Conservation (phyloP, 768 basidiomycete genomes). For the Crucibulum laeve region DNA sequence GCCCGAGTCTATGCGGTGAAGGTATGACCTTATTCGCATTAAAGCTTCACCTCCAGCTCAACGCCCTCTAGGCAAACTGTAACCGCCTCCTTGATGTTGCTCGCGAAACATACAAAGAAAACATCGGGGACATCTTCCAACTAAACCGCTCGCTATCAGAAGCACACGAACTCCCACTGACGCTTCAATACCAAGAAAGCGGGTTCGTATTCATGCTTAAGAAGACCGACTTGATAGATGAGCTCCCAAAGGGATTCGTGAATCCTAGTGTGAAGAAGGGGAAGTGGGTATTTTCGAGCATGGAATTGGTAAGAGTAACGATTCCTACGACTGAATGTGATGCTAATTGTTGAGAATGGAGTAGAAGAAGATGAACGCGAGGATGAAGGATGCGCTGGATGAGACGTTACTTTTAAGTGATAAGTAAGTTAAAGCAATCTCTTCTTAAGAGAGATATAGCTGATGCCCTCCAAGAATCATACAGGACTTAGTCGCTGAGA, state of each 20-base stretch:
- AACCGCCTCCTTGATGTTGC: slow-evolving; percentile 91
- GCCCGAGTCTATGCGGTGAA: slow-evolving; percentile 88
- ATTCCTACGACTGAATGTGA: not conserved
- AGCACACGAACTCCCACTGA: slow-evolving; percentile 59
- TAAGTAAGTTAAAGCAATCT: slow-evolving; percentile 40
- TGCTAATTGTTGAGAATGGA: not conserved
- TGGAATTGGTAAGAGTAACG: slow-evolving; percentile 62
- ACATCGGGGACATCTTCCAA: slow-evolving; percentile 81
- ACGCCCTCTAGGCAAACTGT: slow-evolving; percentile 52
- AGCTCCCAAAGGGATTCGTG: slow-evolving; percentile 68
- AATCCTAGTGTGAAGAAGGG: slow-evolving; percentile 64
- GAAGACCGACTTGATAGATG: slow-evolving; percentile 60
- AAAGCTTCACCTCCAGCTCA: not conserved
- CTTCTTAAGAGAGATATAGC: not conserved
- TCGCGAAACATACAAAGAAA: slow-evolving; percentile 91
- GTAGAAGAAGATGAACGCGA: slow-evolving; percentile 83
- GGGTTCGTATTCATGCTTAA: slow-evolving; percentile 74
- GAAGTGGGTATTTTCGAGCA: slow-evolving; percentile 71
- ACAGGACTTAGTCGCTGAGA: slow-evolving; percentile 65
- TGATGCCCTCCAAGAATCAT: slow-evolving; percentile 56
- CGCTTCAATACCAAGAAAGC: slow-evolving; percentile 64
- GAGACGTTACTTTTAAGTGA: slow-evolving; percentile 86
- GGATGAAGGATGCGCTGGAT: slow-evolving; percentile 89
- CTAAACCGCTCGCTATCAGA: slow-evolving; percentile 57
- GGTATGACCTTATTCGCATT: slow-evolving; percentile 24